Percentiles rank a stretch among this genome's conserved stretches.
Evolutionary conservation across 2,329 filamentous ascomycete species (phyloP).

Genomic region (Albophoma yamanashiensis): DNA sequence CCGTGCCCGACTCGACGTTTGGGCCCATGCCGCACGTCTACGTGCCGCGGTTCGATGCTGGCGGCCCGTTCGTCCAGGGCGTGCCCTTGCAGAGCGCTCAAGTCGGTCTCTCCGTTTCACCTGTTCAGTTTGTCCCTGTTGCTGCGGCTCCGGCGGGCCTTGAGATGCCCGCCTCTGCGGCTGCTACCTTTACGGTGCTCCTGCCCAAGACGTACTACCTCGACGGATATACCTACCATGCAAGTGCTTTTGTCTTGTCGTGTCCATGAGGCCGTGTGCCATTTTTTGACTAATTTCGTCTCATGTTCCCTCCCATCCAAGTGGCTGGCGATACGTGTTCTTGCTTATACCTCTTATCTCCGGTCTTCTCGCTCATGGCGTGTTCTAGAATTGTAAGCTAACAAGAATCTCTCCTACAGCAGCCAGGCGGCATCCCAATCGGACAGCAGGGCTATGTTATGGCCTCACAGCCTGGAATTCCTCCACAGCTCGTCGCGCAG

Average conservation of each 20-base stretch:
- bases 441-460: constrained; percentile 20
- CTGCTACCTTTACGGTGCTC: constrained; percentile 17
- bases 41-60: constrained; percentile 39
- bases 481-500: constrained; percentile 13
- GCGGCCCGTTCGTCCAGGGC: constrained; percentile 3
- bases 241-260: constrained; percentile 19
- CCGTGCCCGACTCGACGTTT: constrained; percentile 45
- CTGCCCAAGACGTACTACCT: constrained; percentile 21
- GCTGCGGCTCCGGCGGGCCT: constrained; percentile 4
- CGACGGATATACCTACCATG: constrained; percentile 25
- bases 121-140: background rate
- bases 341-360: background rate
- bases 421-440: constrained; percentile 18
- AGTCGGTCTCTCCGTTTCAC: constrained; percentile 17
- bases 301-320: background rate
- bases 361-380: background rate
- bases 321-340: background rate
- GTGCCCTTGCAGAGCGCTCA: constrained; percentile 15
- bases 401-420: constrained; percentile 11
- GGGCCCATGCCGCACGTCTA: constrained; percentile 46
- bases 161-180: constrained; percentile 12
- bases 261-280: constrained; percentile 6
- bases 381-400: constrained; percentile 1
- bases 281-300: background rate
- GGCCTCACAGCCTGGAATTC: constrained; percentile 20